Percentiles rank a stretch among this genome's conserved stretches.
phyloP scores from a whole-genome alignment of 2,329 filamentous ascomycete species.

The Colletotrichum spaethianum region DNA sequence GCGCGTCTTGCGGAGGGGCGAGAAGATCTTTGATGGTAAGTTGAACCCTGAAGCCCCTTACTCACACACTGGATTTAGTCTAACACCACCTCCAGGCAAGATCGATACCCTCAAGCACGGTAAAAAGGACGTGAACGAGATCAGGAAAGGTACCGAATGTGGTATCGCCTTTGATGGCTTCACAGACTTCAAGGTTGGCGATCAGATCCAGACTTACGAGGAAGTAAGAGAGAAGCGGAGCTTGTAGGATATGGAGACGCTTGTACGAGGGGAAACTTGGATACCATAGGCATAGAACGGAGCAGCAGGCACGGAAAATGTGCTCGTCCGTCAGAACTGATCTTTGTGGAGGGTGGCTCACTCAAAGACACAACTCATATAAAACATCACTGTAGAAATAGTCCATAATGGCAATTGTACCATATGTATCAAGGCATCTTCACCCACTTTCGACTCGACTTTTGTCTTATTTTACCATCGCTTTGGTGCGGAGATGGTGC shows the following conservation, averaged over 20 bases:
- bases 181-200: constrained; percentile 83
- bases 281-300: neutral
- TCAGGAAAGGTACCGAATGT: constrained; percentile 94
- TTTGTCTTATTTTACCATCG: constrained; percentile 54
- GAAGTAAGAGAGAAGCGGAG: constrained; percentile 80
- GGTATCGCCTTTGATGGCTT: constrained; percentile 89
- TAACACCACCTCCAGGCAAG: constrained; percentile 68
- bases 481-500: constrained; percentile 62
- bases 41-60: constrained; percentile 43
- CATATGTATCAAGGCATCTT: neutral
- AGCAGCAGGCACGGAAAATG: neutral
- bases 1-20: constrained; percentile 78
- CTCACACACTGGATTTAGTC: neutral
- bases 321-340: neutral
- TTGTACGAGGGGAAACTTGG: constrained; percentile 9
- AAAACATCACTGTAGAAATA: constrained; percentile 22
- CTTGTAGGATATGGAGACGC: constrained; percentile 55
- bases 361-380: constrained; percentile 5
- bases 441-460: neutral
- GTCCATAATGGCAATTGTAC: constrained; percentile 14
- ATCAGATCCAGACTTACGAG: constrained; percentile 91
- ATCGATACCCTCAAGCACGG: constrained; percentile 88
- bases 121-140: constrained; percentile 92
- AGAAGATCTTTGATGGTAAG: constrained; percentile 87
- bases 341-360: neutral